These are phyloP conservation scores for Colletotrichum neosansevieriae DNA, from an alignment of 2,329 filamentous ascomycete species.

Conservation along the genomic window DNA sequence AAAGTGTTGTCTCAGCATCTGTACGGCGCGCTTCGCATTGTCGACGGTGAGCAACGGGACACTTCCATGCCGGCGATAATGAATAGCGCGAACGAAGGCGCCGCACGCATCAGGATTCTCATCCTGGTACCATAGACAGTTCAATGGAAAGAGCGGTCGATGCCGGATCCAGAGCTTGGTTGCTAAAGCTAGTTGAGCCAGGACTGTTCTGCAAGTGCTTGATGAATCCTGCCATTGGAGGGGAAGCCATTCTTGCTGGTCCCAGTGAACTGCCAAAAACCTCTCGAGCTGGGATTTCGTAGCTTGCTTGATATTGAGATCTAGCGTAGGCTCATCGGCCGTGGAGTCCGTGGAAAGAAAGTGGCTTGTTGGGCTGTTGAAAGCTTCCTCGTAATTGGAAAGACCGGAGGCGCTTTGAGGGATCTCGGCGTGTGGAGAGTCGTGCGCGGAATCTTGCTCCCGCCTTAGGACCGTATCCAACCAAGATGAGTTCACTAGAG, in stretches of 20 bases:
- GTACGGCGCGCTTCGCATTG: conserved; percentile 2
- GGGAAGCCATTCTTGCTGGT: conserved; percentile 4
- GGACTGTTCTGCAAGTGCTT: conserved; percentile 2
- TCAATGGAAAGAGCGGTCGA: neutral
- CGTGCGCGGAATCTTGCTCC: neutral
- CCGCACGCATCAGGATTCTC: neutral
- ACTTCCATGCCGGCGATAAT: neutral
- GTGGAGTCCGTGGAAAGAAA: neutral
- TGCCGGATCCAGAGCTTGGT: conserved; percentile 6
- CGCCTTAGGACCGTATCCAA: neutral
- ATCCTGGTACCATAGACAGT: conserved; percentile 1
- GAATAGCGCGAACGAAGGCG: conserved; percentile 1
- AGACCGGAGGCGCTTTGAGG: neutral
- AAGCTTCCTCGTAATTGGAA: neutral
- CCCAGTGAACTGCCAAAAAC: conserved; percentile 2
- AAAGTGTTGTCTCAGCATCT: conserved; percentile 2
- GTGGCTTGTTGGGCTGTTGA: neutral
- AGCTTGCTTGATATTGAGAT: conserved; percentile 9
- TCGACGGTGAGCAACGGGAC: conserved; percentile 5
- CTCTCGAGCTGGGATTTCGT: conserved; percentile 3
- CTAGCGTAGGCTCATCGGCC: neutral
- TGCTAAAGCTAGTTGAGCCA: neutral
- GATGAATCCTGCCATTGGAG: conserved; percentile 10
- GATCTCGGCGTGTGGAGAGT: neutral
- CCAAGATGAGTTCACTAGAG: neutral